These are phyloP conservation scores for Penstemon davidsonii DNA, from an alignment of 257 asterid genomes.

Conservation along the genomic window DNA sequence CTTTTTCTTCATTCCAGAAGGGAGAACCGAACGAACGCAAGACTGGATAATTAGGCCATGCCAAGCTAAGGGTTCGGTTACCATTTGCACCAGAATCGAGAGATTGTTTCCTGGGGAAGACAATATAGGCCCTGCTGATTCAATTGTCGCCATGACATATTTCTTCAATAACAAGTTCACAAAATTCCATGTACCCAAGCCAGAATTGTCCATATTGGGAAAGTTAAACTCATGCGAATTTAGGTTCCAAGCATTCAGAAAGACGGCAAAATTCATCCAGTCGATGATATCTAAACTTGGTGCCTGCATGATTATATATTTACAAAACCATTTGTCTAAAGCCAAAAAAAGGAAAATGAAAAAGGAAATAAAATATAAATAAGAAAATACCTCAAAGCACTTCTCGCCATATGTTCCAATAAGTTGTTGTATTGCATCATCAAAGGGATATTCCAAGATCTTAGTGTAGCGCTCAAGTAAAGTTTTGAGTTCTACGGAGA, in stretches of 20 bases:
- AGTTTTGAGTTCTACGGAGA: constrained; percentile 62
- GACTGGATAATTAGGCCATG: constrained; percentile 74
- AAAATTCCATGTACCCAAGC: constrained; percentile 56
- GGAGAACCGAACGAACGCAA: constrained; percentile 54
- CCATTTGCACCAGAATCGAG: constrained; percentile 61
- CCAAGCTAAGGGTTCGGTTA: constrained; percentile 93
- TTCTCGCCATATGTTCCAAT: constrained; percentile 58
- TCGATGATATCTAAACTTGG: constrained; percentile 49
- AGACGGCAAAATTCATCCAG: constrained; percentile 81
- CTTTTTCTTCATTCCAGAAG: constrained; percentile 92
- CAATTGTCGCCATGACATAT: constrained; percentile 50
- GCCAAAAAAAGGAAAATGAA: background rate
- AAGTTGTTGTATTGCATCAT: constrained; percentile 75
- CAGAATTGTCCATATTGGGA: constrained; percentile 32
- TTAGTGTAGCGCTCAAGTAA: constrained; percentile 84
- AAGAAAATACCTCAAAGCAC: constrained; percentile 57
- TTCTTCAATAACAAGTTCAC: constrained; percentile 64
- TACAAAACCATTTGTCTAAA: background rate
- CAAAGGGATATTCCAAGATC: constrained; percentile 67
- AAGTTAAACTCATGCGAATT: constrained; percentile 51
- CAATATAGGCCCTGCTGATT: constrained; percentile 47
- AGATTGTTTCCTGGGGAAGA: constrained; percentile 73
- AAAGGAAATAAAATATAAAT: constrained; percentile 9
- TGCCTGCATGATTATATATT: constrained; percentile 45
- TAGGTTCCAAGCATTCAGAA: constrained; percentile 88